Conservation (phyloP, 371 early-diverging fungal genomes). For the Mortierella sp. region DNA sequence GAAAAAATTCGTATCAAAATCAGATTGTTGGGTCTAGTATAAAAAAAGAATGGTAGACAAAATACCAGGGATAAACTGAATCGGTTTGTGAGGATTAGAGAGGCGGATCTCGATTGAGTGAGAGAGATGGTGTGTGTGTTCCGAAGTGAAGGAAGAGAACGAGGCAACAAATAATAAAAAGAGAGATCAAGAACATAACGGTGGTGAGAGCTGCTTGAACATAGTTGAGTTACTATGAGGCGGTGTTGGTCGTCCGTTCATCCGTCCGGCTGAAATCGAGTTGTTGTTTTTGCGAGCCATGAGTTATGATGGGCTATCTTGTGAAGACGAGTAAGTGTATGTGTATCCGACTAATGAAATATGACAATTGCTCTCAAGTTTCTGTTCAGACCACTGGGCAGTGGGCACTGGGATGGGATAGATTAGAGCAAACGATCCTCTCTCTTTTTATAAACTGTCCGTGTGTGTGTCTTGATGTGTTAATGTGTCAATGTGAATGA, state of each 20-base stretch:
- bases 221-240: not conserved
- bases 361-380: constrained; percentile 11
- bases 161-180: not conserved
- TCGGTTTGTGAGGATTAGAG: not conserved
- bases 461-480: not conserved
- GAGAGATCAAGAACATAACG: not conserved
- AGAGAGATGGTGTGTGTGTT: not conserved
- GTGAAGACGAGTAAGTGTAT: not conserved
- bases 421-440: constrained; percentile 1
- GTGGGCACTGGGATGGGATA: not conserved
- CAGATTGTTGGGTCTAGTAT: not conserved
- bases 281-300: not conserved
- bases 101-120: not conserved
- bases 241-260: not conserved
- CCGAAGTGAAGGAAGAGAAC: not conserved
- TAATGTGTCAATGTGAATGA: constrained; percentile 1
- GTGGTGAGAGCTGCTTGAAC: not conserved
- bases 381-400: not conserved
- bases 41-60: not conserved
- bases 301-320: not conserved
- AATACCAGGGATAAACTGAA: not conserved
- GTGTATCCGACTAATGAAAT: constrained; percentile 7
- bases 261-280: not conserved
- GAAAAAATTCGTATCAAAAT: not conserved
- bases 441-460: not conserved